Evolutionary conservation across 2,329 filamentous ascomycete species (phyloP), one percentile per base, ranked within the genome.

Genomic region (Pyrenophora teres): DNA sequence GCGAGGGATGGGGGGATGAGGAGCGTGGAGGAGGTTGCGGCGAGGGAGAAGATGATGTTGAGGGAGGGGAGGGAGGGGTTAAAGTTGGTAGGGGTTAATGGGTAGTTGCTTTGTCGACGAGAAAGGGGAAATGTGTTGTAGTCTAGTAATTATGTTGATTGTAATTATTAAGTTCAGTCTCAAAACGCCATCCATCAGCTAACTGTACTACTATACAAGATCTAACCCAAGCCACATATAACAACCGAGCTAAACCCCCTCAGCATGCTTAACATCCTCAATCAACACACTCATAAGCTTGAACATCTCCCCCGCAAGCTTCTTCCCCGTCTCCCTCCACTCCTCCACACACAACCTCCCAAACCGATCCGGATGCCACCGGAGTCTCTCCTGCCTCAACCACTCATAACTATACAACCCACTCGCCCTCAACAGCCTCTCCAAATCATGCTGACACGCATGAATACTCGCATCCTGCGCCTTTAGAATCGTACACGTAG

Each of bases 321-420:
- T 67, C 44, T 56, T 62, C 21, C 71, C 71, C 23, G 50, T 55
- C 42, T 72, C 70, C 33, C 69, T 63, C 56, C 59, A 74, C 6
- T 51, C 44, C 39, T 66, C 69, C 13, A 64, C 65, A 21, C 71
- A 74, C 31, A 74, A 27, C 27, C 70, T 39, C 10, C 69, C 70
- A 52, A 74, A 74, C 6, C 69, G 62, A 57, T 74, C 71, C 0
- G 70, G 71, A 64, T 74, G 71, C 71, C 71, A 74, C 10, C 68
- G 46, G 19, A 74, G 44, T 7, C 71, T 36, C 53, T 74, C 71
- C 50, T 72, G 68, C 13, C 66, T 30, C 33, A 74, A 37, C 68
- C 69, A 74, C 46, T 72, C 71, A 42, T 68, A 68, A 38, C 68
- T 69, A 45, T 74, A 74, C 25, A 63, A 13, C 4, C 69, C 71